Percentiles rank a stretch among this genome's conserved stretches.
Evolutionary conservation across 2,329 filamentous ascomycete genomes (phyloP).

Genomic region (Proliferodiscus dingleyae): DNA sequence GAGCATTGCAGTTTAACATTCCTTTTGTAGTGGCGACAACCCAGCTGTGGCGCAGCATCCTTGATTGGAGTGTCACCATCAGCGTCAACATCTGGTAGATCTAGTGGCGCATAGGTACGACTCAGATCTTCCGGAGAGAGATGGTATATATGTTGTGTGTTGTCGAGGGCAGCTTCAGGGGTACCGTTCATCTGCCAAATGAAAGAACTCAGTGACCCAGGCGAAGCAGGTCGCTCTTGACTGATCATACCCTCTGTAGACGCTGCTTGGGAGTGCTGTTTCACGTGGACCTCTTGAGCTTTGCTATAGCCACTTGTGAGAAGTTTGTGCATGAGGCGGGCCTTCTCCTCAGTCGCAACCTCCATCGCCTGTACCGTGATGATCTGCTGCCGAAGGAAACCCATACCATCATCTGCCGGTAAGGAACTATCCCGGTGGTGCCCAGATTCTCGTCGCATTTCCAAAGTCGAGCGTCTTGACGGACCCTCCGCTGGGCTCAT

Average conservation of each 20-base stretch:
- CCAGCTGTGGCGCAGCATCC: constrained; percentile 47
- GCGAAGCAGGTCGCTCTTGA: constrained; percentile 39
- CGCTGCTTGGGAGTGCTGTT: constrained; percentile 21
- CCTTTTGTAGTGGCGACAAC: constrained; percentile 88
- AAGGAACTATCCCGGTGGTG: constrained; percentile 24
- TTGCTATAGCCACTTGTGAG: constrained; percentile 64
- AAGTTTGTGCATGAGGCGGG: constrained; percentile 64
- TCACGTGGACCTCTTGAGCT: constrained; percentile 33
- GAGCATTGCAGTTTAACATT: constrained; percentile 96
- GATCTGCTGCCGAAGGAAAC: constrained; percentile 60
- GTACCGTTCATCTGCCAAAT: constrained; percentile 49
- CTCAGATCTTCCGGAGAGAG: constrained; percentile 57
- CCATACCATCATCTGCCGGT: constrained; percentile 78
- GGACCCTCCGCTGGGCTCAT: constrained; percentile 23
- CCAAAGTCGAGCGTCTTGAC: constrained; percentile 23
- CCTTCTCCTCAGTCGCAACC: constrained; percentile 59
- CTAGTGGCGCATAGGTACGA: constrained; percentile 60
- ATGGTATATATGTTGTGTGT: constrained; percentile 37
- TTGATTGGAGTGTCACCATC: constrained; percentile 31
- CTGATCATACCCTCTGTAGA: constrained; percentile 28
- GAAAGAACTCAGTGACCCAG: constrained; percentile 47
- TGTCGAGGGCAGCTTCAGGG: constrained; percentile 16
- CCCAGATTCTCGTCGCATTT: constrained; percentile 11
- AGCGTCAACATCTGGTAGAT: constrained; percentile 45
- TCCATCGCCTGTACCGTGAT: constrained; percentile 60